Evolutionary conservation across 1,284 basidiomycete genomes (phyloP).

Genomic region (Marasmius tenuissimus): DNA sequence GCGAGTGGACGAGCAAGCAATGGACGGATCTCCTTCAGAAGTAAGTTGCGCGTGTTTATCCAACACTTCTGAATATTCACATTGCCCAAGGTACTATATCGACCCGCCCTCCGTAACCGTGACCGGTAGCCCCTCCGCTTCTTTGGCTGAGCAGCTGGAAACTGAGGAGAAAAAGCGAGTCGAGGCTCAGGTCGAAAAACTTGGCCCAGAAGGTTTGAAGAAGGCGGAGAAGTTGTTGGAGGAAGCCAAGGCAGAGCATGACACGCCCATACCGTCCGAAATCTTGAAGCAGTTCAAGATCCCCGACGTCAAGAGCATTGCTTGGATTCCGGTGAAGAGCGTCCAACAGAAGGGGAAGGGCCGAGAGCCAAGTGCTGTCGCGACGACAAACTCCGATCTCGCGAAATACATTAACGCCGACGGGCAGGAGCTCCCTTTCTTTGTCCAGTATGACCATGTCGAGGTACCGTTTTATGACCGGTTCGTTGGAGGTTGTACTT

Average conservation of each 20-base stretch:
- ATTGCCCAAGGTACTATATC: conserved; percentile 68
- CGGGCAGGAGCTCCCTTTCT: conserved; percentile 75
- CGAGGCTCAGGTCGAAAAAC: conserved; percentile 62
- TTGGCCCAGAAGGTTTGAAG: conserved; percentile 84
- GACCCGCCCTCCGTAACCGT: conserved; percentile 73
- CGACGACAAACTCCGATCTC: conserved; percentile 41
- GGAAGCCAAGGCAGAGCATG: conserved; percentile 86
- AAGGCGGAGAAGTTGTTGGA: conserved; percentile 72
- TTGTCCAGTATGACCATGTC: conserved; percentile 89
- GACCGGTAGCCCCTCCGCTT: conserved; percentile 86
- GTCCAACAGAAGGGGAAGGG: conserved; percentile 61
- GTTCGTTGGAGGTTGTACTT: not conserved
- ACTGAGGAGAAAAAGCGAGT: conserved; percentile 81
- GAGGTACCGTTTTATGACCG: conserved; percentile 47
- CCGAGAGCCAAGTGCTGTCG: conserved; percentile 25
- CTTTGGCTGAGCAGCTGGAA: conserved; percentile 82
- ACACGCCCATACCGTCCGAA: conserved; percentile 78
- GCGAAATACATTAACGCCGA: conserved; percentile 74
- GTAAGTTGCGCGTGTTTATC: conserved; percentile 41
- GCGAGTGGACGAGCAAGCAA: conserved; percentile 71
- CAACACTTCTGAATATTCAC: conserved; percentile 5
- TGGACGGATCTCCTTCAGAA: conserved; percentile 83
- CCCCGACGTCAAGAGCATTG: conserved; percentile 86
- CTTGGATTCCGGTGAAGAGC: conserved; percentile 94
- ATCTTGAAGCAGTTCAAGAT: conserved; percentile 85